Conservation (phyloP, 2,329 filamentous ascomycete species). For the Madurella fahalii region DNA sequence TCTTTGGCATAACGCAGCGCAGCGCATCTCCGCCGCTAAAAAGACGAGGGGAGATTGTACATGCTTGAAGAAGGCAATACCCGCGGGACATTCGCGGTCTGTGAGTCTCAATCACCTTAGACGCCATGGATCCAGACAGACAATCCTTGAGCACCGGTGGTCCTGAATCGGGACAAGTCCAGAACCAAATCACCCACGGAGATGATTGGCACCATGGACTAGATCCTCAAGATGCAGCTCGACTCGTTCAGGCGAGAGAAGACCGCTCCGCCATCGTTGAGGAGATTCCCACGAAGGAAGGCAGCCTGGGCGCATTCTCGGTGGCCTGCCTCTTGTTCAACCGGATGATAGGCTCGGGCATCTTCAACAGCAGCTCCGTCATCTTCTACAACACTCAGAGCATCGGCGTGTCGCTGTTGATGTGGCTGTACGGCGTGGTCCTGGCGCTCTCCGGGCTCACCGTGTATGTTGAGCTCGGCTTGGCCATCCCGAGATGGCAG, state of each 20-base stretch:
- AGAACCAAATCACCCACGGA: background rate
- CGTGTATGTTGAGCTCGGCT: constrained; percentile 19
- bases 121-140: background rate
- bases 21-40: too few species aligned
- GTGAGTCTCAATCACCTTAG: too few species aligned
- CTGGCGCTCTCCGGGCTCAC: constrained; percentile 12
- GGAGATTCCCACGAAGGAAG: constrained; percentile 13
- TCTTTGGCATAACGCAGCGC: too few species aligned
- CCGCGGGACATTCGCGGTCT: too few species aligned
- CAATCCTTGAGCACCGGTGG: constrained; percentile 1
- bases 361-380: constrained; percentile 17
- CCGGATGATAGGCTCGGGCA: constrained; percentile 16
- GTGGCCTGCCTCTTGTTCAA: constrained; percentile 17
- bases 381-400: constrained; percentile 21
- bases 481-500: constrained; percentile 15
- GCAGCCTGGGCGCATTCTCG: constrained; percentile 14
- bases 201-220: constrained; percentile 14
- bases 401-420: constrained; percentile 11
- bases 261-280: constrained; percentile 16
- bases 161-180: background rate
- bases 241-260: constrained; percentile 6
- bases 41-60: too few species aligned
- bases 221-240: constrained; percentile 4
- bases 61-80: too few species aligned
- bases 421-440: constrained; percentile 15